phyloP scores from a whole-genome alignment of 2,329 filamentous ascomycete genomes.

The Amauroascus verrucosus region DNA sequence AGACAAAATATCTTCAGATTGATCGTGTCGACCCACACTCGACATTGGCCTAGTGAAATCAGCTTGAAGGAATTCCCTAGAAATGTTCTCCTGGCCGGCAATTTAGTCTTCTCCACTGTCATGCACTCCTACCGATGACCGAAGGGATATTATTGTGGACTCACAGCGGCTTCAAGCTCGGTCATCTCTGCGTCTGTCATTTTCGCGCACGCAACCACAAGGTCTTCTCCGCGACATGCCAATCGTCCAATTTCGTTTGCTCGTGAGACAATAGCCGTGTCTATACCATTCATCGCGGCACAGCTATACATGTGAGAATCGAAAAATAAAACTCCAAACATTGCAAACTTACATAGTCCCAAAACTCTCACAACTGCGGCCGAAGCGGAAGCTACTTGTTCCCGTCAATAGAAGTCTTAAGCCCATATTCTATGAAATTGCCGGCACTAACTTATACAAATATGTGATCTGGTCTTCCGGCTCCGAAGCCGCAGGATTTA shows the following conservation, averaged over 20 bases:
- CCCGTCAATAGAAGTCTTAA: neutral
- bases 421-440: neutral
- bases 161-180: slow-evolving; percentile 58
- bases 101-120: neutral
- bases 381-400: slow-evolving; percentile 42
- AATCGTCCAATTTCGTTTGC: slow-evolving; percentile 64
- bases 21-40: neutral
- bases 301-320: slow-evolving; percentile 42
- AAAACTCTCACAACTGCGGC: slow-evolving; percentile 69
- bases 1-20: neutral
- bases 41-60: slow-evolving; percentile 25
- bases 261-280: slow-evolving; percentile 58
- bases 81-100: slow-evolving; percentile 39
- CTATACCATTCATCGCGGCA: slow-evolving; percentile 77
- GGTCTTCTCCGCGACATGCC: slow-evolving; percentile 61
- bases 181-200: slow-evolving; percentile 53
- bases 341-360: slow-evolving; percentile 51
- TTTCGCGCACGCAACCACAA: slow-evolving; percentile 60
- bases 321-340: neutral
- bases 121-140: neutral
- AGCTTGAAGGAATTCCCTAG: slow-evolving; percentile 48
- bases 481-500: slow-evolving; percentile 36
- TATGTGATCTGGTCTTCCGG: slow-evolving; percentile 48
- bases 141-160: slow-evolving; percentile 13
- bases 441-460: slow-evolving; percentile 51